Evolutionary conservation across 257 asterid genomes (phyloP), one percentile per base, ranked within the genome.

Genomic region (Solanum boliviense): DNA sequence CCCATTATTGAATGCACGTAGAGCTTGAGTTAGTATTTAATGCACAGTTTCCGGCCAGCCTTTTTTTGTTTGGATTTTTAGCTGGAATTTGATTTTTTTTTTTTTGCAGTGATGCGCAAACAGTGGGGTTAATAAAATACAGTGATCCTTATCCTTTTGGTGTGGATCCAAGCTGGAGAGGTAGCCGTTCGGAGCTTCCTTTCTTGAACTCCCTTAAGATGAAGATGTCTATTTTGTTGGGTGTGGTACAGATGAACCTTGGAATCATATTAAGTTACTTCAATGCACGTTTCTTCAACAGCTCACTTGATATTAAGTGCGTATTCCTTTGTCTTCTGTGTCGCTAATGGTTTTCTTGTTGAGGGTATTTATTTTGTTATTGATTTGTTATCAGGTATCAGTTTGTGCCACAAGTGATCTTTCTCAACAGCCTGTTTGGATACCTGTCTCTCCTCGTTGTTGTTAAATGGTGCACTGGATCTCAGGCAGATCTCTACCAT

Each of bases 81-180:
- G 29, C 29, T 74, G 85, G 39, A 79, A 84, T 39, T 46, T 44
- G 34, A 35, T 85, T 88, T 84, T 83, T 71, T 89, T 20, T 71
- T 89, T 87, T 91, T 27, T 13, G 91, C 94, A 96, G 99, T 81
- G 97, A 96, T 89, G 91, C 99, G 25, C 89, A 75, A 41, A 67
- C 95, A 56, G 88, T 92, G 84, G 98, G 99, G 89, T 90, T 96
- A 91, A 38, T 94, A 89, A 95, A 95, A 91, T 88, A 88, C 86
- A 91, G 90, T 84, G 98, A 93, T 87, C 88, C 98, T 48, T 96
- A 95, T 93, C 99, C 99, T 71, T 96, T 96, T 91, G 99, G 99
- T 52, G 99, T 95, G 70, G 99, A 96, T 92, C 99, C 99, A 86
- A 92, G 97, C 90, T 96, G 99, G 99, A 94, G 98, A 65, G 99